Evolutionary conservation across 2,329 filamentous ascomycete genomes (phyloP), one percentile per base, ranked within the genome.

Genomic region (Didymella segeticola): DNA sequence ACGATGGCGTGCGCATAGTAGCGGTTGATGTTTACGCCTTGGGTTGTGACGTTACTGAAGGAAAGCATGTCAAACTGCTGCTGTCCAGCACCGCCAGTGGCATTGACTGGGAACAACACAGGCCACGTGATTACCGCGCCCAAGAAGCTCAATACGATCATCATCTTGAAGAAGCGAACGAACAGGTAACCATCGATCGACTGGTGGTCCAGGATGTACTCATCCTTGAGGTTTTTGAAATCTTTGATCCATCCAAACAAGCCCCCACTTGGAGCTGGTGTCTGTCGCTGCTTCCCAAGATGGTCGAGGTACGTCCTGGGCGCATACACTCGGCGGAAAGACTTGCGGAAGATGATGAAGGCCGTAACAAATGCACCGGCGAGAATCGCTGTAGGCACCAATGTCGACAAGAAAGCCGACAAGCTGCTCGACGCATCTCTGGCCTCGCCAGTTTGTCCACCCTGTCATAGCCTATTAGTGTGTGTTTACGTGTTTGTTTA

Each of bases 231-330:
- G 62, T 60, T 64, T 20, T 72, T 68, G 58, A 79, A 79, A 49
- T 79, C 75, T 6, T 69, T 73, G 45, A 86, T 77, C 83, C 83
- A 86, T 59, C 82, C 81, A 42, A 85, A 69, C 53, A 82, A 73
- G 34, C 81, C 79, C 11, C 49, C 52, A 20, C 71, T 70, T 15
- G 67, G 73, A 5, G 79, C 72, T 17, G 82, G 82, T 41, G 77
- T 82, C 60, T 76, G 75, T 56, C 82, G 76, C 61, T 74, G 63
- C 20, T 69, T 57, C 26, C 74, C 73, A 47, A 81, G 58, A 43
- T 73, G 78, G 47, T 77, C 68, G 27, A 81, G 64, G 61, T 80
- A 80, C n/a, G 78, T 79, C 50, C 78, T 71, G 10, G 78, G 78
- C 39, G 74, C 70, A 60, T 80, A 80, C 45, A 78, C 70, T 27